phyloP scores from a whole-genome alignment of 2,329 filamentous ascomycete species.

The Plenodomus tracheiphilus region DNA sequence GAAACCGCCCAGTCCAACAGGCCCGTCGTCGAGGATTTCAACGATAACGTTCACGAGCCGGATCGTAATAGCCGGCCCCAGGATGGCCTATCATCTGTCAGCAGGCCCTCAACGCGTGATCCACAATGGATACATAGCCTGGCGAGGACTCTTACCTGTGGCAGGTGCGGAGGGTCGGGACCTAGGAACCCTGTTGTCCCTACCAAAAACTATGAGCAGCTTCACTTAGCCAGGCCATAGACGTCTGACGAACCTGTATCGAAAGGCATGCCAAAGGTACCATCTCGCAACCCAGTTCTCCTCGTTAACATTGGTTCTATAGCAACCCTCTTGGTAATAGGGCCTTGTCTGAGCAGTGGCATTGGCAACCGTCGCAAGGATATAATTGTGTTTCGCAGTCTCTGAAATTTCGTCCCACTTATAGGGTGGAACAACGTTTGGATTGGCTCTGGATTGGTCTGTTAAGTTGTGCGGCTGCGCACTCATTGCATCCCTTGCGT shows the following conservation, averaged over 20 bases:
- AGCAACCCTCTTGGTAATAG: constrained; percentile 49
- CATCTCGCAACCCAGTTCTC: constrained; percentile 57
- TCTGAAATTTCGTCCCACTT: constrained; percentile 54
- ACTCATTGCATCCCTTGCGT: constrained; percentile 48
- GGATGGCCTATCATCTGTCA: constrained; percentile 10
- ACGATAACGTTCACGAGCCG: constrained; percentile 25
- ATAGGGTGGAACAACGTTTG: constrained; percentile 45
- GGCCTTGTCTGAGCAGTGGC: constrained; percentile 46
- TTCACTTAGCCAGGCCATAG: neutral
- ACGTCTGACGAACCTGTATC: constrained; percentile 39
- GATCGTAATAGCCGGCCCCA: constrained; percentile 25
- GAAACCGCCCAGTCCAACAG: neutral
- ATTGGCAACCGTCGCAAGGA: constrained; percentile 46
- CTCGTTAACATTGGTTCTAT: constrained; percentile 46
- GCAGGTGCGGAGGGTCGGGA: constrained; percentile 4
- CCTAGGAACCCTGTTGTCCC: constrained; percentile 38
- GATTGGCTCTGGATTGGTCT: constrained; percentile 37
- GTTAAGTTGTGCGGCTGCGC: constrained; percentile 45
- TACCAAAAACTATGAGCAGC: constrained; percentile 10
- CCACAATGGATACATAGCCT: neutral
- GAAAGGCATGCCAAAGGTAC: constrained; percentile 57
- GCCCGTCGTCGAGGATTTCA: neutral
- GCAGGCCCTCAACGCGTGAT: neutral
- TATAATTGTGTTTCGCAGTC: constrained; percentile 52
- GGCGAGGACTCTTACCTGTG: neutral